Evolutionary conservation across 495 filamentous ascomycete species (phyloP), one percentile per base, ranked within the genome.

Genomic region (Aspergillus sclerotioniger): DNA sequence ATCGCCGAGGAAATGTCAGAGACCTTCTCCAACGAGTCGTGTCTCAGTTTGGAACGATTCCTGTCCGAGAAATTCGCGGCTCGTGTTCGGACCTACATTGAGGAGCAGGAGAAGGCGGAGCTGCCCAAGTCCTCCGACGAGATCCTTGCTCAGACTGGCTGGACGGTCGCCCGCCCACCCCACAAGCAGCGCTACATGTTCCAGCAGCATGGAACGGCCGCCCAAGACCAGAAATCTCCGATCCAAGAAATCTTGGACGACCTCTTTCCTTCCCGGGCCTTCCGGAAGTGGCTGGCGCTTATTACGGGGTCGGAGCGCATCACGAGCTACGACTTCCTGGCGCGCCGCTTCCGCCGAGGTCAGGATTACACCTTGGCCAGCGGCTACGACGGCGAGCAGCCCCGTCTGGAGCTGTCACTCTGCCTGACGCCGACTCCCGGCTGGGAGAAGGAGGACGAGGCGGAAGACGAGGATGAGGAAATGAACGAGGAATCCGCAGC

Each of bases 121-220:
- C 63, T 81, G 12, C 76, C 74, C 17, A 31, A 48, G 7, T 75
- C 74, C 28, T 82, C 77, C 35, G 65, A 75, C 2, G 82, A 85
- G 55, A 85, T 90, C 53, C 81, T 89, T 59, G 78, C 80, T 5
- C 58, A 63, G 57, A 79, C 76, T 25, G 74, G 77, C 8, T 93
- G 89, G 89, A 82, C 81, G 41, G 87, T 94, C 13, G 90, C 94
- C 19, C 80, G 85, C 13, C 94, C 94, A 32, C 94, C 94, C 3
- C 92, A 98, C 74, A 99, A 98, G 72, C 92, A 96, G 63, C 90
- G 92, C 4, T 99, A 87, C 73, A 74, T 95, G 10, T 99, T 90
- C 72, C 82, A 90, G 41, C 84, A 91, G 53, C 62, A 74, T 12
- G 68, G 76, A 1, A 65, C 64, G 8, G 33, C 63, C 6, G 45